Conservation (phyloP, 2,329 filamentous ascomycete genomes). For the Diaporthe vaccinii region DNA sequence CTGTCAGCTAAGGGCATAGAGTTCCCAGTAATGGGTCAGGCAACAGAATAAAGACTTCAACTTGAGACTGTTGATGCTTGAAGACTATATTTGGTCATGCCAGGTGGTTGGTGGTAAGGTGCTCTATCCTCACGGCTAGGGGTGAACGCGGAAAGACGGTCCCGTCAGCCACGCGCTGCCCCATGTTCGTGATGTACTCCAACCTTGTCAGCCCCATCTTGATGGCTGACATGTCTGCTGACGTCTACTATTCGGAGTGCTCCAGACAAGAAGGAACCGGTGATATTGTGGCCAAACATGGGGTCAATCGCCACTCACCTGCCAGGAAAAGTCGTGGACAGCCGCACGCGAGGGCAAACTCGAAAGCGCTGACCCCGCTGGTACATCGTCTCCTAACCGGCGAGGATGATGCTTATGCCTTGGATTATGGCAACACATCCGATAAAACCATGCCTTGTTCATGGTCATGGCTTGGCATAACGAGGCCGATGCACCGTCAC, state of each 20-base stretch:
- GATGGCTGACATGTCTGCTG: constrained; percentile 18
- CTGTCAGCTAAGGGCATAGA: neutral
- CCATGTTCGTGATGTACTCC: neutral
- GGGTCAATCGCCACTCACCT: neutral
- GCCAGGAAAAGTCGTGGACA: neutral
- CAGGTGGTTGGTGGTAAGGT: neutral
- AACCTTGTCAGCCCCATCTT: neutral
- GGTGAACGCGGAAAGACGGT: neutral
- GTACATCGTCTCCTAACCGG: neutral
- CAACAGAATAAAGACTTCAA: neutral
- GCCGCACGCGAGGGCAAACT: neutral
- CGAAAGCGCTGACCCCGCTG: neutral
- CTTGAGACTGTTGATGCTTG: neutral
- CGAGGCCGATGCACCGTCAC: neutral
- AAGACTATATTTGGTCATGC: neutral
- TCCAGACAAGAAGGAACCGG: neutral
- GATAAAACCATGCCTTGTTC: constrained; percentile 8
- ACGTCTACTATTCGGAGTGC: neutral
- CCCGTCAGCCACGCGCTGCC: neutral
- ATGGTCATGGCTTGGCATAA: constrained; percentile 16
- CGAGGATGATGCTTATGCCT: neutral
- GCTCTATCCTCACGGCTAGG: neutral
- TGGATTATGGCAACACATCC: neutral
- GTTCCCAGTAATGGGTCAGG: neutral
- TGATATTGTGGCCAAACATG: neutral